Evolutionary conservation across 371 early-diverging fungal genomes (phyloP), one percentile per base, ranked within the genome.

Genomic region (Mucor plumbeus): DNA sequence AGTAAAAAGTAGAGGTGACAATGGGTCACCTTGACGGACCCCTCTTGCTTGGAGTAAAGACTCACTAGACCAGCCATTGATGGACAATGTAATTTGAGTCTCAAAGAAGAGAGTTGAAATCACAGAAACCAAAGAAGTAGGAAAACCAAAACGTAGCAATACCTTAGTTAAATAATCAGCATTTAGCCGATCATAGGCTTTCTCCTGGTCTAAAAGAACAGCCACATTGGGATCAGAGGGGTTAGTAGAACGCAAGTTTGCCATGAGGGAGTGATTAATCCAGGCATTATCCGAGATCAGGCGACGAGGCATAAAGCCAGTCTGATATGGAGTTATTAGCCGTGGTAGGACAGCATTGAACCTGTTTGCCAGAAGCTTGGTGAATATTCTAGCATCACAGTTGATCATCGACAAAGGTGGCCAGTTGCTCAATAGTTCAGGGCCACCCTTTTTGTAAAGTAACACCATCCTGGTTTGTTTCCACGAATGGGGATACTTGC

Each of bases 381-480:
- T 73, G 39, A 75, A 75, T 0, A 78, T 1, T 34, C 73, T 75
- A 3, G 73, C 75, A 60, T 75, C 75, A 10, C 57, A 35, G 31
- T 78, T 75, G 10, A 78, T 78, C 9, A 74, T 53, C 0, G 74
- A 71, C 0, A 74, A 39, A 4, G 77, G 77, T 1, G 70, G 40
- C 75, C 75, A 71, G 54, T 74, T 81, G 0, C 47, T 11, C 10
- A 76, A 55, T 0, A 47, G 55, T 3, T 33, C n/a, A 0, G 74
- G 59, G 17, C 74, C 72, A 0, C 81, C 78, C 61, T 76, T 77
- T 60, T 78, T 81, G 66, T 59, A 74, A 2, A 76, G 65, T 0
- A 77, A 41, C 0, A 75, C 59, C 70, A 80, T 77, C 33, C 63
- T 14, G 4, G 74, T 73, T 1, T 59, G 19, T 19, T 43, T 47